Evolutionary conservation across 352 stramenopile species (phyloP).

Genomic region (Phytophthora aleatoria): DNA sequence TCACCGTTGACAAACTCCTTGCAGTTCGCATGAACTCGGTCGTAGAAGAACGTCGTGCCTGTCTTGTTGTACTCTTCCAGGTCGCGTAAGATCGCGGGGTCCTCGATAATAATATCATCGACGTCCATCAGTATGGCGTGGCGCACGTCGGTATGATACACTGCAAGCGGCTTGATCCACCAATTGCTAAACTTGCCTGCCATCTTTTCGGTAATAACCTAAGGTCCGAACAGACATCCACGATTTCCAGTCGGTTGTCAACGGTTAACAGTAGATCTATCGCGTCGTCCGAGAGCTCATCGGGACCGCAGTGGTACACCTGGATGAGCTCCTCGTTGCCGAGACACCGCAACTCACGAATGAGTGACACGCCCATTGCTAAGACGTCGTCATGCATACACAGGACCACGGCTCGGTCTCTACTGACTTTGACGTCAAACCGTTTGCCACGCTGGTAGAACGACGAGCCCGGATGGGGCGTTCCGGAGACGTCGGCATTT

Average conservation of each 20-base stretch:
- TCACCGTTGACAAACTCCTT: background rate
- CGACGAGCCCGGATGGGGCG: conserved; percentile 16
- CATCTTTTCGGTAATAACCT: background rate
- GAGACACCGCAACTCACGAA: background rate
- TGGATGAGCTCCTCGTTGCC: background rate
- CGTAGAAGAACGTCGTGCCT: conserved; percentile 1
- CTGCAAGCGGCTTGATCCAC: background rate
- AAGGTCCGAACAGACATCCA: background rate
- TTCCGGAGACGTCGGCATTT: conserved; percentile 6
- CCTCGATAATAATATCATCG: background rate
- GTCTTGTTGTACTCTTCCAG: background rate
- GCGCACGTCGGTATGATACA: background rate
- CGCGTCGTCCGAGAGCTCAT: background rate
- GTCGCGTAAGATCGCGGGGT: background rate
- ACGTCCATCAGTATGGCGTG: background rate
- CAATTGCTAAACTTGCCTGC: background rate
- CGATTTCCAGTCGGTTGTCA: background rate
- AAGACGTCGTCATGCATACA: background rate
- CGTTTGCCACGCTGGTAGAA: background rate
- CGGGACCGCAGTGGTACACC: background rate
- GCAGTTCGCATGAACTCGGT: background rate
- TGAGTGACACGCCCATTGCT: background rate
- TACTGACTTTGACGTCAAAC: background rate
- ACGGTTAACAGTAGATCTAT: background rate
- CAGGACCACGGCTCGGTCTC: background rate